phyloP scores from a whole-genome alignment of 179 eudicot genomes.

The Silene coronaria region DNA sequence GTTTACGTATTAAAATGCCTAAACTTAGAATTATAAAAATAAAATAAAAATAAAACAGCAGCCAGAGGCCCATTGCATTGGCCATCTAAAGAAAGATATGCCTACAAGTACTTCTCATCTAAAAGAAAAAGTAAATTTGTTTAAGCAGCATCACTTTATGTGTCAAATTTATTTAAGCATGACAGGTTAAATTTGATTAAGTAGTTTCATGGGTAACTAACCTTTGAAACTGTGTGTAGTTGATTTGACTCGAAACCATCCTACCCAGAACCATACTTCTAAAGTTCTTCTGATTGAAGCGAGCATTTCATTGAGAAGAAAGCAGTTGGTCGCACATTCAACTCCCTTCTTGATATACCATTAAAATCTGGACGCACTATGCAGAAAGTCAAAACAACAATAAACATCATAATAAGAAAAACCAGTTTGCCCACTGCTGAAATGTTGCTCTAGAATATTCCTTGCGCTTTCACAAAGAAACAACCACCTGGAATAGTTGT shows the following conservation, averaged over 20 bases:
- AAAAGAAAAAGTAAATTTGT: background rate
- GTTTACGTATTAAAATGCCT: too few relatives aligned
- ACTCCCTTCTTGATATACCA: conserved; percentile 73
- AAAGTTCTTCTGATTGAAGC: conserved; percentile 63
- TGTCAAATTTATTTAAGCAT: too few relatives aligned
- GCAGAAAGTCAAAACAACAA: conserved; percentile 13
- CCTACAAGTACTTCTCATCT: background rate
- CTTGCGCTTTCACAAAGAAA: background rate
- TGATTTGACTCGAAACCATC: conserved; percentile 92
- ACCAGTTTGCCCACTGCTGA: background rate
- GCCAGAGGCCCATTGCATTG: too few relatives aligned
- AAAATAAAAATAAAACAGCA: too few relatives aligned
- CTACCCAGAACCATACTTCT: conserved; percentile 64
- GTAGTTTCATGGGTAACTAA: conserved; percentile 38
- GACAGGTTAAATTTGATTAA: too few relatives aligned
- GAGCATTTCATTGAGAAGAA: conserved; percentile 84
- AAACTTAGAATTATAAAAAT: too few relatives aligned
- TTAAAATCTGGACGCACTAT: conserved; percentile 68
- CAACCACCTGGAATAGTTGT: background rate
- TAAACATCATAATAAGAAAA: background rate
- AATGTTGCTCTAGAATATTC: background rate
- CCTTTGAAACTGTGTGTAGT: conserved; percentile 60
- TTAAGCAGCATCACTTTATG: too few relatives aligned
- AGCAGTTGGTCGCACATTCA: conserved; percentile 86
- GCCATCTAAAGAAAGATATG: too few relatives aligned